Conservation (phyloP, 257 asterid species). For the Jacaranda copaia region DNA sequence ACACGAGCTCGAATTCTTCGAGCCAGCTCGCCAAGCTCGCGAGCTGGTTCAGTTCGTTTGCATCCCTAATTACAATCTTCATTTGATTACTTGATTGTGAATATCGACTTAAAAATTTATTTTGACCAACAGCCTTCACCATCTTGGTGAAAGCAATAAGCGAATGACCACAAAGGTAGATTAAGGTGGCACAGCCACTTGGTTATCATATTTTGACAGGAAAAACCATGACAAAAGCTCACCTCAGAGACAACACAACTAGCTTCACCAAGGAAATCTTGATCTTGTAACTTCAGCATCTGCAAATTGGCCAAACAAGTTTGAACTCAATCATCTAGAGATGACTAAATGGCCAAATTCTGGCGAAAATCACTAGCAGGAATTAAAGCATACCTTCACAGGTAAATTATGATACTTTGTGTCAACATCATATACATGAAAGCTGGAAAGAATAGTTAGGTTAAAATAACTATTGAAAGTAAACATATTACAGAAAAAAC, state of each 20-base stretch:
- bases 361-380: constrained; percentile 22
- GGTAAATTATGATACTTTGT: constrained; percentile 68
- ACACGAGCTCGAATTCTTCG: too few relatives aligned
- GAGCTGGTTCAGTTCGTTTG: too few relatives aligned
- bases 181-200: too few relatives aligned
- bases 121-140: too few relatives aligned
- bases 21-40: too few relatives aligned
- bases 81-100: too few relatives aligned
- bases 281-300: constrained; percentile 69
- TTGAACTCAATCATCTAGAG: constrained; percentile 16
- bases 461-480: constrained; percentile 17
- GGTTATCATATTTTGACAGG: neutral
- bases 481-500: neutral
- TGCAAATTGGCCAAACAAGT: constrained; percentile 41
- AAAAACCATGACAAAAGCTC: constrained; percentile 27
- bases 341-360: neutral
- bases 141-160: too few relatives aligned
- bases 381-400: constrained; percentile 61
- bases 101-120: too few relatives aligned
- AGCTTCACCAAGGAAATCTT: constrained; percentile 86
- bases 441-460: constrained; percentile 52
- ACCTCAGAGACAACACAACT: constrained; percentile 78
- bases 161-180: too few relatives aligned
- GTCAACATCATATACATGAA: constrained; percentile 80
- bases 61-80: too few relatives aligned